Evolutionary conservation across 306 rosid species (phyloP), one percentile per base, ranked within the genome.

Genomic region (Malus orientalis): DNA sequence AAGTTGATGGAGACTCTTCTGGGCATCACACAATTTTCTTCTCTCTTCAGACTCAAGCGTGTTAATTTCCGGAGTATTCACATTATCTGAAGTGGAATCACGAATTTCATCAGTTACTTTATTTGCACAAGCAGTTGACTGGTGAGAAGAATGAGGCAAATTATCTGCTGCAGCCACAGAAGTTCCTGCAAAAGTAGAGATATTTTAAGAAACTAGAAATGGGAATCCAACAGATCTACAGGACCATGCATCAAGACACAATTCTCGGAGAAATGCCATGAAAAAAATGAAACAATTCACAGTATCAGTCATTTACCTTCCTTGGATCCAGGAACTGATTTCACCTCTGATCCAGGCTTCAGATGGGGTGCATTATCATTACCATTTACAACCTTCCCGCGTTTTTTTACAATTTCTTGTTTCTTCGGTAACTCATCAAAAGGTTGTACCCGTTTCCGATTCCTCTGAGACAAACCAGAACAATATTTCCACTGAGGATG

Each of bases 401-500:
- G 96, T 83, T 89, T 95, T 82, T 82, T 90, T 63, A 71, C 88
- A 76, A 23, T 53, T 65, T 84, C 81, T 30, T 80, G 30, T 74
- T 79, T 82, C 67, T 73, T 73, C 62, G 78, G 67, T 62, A 74
- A 78, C 72, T 81, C 85, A 74, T 81, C 85, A 68, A 74, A 76
- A 78, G 33, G 77, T 54, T 83, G 85, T 78, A 71, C 86, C 75
- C 88, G 89, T 82, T 91, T 95, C 66, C 99, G 81, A 77, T 81
- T 95, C 76, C 99, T 86, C 73, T 83, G 93, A 66, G 90, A 84
- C 49, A 85, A 83, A 84, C 79, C 80, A 58, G 59, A 59, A 63
- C 73, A 66, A 84, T 85, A 91, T 79, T 88, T 95, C 99, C 97
- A 92, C 65, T 3, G 84, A 76, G 90, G 92, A 72, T 74, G 81